Base-by-base conservation (phyloP, 208 protist species). In the Phytomonas francai region DNA sequence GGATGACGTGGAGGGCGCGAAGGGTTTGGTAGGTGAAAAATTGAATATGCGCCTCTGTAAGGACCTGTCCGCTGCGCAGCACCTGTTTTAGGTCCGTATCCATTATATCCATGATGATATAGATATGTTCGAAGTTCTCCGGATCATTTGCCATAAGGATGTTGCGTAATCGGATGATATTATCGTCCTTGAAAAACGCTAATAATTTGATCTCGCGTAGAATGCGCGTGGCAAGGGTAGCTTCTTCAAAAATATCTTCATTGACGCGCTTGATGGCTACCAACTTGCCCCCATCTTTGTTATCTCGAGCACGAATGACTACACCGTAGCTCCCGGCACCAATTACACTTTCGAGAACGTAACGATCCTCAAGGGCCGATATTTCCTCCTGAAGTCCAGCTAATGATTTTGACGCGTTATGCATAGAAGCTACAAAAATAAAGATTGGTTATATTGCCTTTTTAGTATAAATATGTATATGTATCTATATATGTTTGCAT, bases 21-120 rank as follows among this genome's bases (percentile, higher is more conserved):
- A 98, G 80, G 0, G 96, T 83, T 74, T 98, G 97, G 73, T 98
- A 98, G 29, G 98, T 88, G 72, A 98, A 98, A 76, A 97, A 98
- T 73, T 97, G 86, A 34, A 92, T 86, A 81, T 98, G 97, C 31
- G 89, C 87, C 71, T 98, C 91, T 4, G 88, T 94, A 42, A 98
- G 73, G 60, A 78, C 76, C 77, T 98, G 96, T 5, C 87, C 76
- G 33, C 83, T 95, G 54, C 85, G 81, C 56, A 99, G 88, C 61
- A 99, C 95, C 72, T 93, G 80, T 80, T 97, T 95, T 36, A 99
- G 79, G 72, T 99, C 97, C 0, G 95, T 98, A 28, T 98, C 96
- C 97, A 98, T 98, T 22, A 98, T 91, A 54, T 98, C 95, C 81
- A 97, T 97, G 25, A 98, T 92, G 39, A 98, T 92, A 73, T 97